Evolutionary conservation across 805 yeast genomes (phyloP).

Genomic region (Saccharomycopsis babjevae): DNA sequence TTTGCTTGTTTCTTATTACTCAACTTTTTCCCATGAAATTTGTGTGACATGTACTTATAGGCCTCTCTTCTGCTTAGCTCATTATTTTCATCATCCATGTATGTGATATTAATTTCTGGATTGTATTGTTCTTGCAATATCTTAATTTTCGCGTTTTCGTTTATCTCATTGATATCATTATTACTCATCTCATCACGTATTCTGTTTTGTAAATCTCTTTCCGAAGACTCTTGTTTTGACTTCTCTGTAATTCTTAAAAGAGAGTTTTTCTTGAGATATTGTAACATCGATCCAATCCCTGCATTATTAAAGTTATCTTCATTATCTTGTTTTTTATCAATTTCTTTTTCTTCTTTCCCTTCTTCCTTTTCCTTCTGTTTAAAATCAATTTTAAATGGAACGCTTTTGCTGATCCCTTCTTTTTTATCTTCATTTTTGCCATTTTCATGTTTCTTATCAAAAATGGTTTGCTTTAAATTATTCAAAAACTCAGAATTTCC

Average conservation of each 20-base stretch:
- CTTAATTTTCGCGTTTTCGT: background rate
- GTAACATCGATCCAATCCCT: background rate
- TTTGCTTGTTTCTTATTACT: constrained; percentile 16
- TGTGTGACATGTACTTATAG: constrained; percentile 44
- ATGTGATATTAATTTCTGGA: constrained; percentile 36
- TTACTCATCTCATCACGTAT: constrained; percentile 4
- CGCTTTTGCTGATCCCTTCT: background rate
- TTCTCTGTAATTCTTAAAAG: constrained; percentile 10
- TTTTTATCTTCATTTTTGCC: background rate
- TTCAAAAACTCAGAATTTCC: constrained; percentile 26
- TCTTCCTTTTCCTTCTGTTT: background rate
- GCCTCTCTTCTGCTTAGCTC: constrained; percentile 42
- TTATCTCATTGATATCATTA: background rate
- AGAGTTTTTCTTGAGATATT: constrained; percentile 5
- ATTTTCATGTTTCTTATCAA: background rate
- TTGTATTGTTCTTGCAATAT: constrained; percentile 24
- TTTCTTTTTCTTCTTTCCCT: background rate
- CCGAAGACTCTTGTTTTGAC: constrained; percentile 19
- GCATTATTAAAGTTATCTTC: background rate
- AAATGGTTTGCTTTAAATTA: constrained; percentile 19
- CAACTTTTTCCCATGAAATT: constrained; percentile 38
- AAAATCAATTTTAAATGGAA: background rate
- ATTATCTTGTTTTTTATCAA: background rate
- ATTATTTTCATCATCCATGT: constrained; percentile 40
- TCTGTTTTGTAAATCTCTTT: constrained; percentile 17